Conservation (phyloP, 441 rosid species). For the Erodium trifolium region DNA sequence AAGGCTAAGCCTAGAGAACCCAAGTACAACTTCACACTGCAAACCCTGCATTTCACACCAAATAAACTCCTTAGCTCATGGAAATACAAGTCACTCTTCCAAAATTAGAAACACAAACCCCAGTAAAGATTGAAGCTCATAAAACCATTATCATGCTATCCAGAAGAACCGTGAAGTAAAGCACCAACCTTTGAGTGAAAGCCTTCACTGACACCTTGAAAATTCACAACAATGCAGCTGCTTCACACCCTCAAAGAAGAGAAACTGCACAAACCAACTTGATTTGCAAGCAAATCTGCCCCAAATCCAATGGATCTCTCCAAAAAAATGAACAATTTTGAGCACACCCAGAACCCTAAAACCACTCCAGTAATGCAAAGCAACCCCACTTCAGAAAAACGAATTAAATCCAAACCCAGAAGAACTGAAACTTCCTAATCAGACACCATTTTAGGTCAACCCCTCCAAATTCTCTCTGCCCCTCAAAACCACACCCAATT, state of each 20-base stretch:
- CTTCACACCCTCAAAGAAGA: too few species aligned
- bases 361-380: constrained; percentile 1
- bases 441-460: constrained; percentile 1
- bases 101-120: not conserved
- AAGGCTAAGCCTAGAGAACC: too few species aligned
- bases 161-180: not conserved
- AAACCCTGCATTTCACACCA: not conserved
- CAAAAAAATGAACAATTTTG: not conserved
- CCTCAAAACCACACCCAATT: constrained; percentile 2
- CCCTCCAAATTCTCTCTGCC: not conserved
- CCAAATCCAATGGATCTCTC: not conserved
- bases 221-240: too few species aligned
- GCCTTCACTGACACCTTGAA: not conserved
- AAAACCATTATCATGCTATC: not conserved
- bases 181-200: not conserved
- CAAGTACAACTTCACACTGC: not conserved
- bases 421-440: constrained; percentile 5
- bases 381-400: too few species aligned
- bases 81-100: not conserved
- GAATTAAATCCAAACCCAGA: not conserved
- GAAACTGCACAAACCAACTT: not conserved
- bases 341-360: constrained; percentile 4
- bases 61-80: not conserved
- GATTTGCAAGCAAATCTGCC: not conserved
- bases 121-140: not conserved